These are phyloP conservation scores for Phytophthora pseudosyringae DNA, from an alignment of 352 stramenopile genomes.

Conservation along the genomic window DNA sequence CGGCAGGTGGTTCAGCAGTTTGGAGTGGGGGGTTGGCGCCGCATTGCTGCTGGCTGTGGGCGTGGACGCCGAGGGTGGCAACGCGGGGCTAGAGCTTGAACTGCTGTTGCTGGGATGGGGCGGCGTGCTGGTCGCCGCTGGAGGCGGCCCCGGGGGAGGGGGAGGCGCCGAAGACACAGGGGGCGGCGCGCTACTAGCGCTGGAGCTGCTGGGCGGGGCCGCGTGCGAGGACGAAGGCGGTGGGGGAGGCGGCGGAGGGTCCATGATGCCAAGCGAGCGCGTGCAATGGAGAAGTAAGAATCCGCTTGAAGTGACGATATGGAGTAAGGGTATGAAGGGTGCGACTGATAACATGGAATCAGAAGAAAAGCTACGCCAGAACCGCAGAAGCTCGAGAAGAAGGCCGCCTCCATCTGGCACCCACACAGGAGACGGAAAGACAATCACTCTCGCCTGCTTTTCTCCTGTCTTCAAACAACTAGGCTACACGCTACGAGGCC, in stretches of 20 bases:
- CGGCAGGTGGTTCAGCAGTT: slow-evolving; percentile 74
- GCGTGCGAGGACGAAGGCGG: slow-evolving; percentile 13
- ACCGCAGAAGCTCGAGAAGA: slow-evolving; percentile 4
- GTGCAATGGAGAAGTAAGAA: too few species aligned
- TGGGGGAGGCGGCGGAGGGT: slow-evolving; percentile 31
- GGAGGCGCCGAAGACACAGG: slow-evolving; percentile 32
- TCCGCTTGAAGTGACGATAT: too few species aligned
- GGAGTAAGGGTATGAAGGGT: too few species aligned
- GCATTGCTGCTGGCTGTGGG: slow-evolving; percentile 35
- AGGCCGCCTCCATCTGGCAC: background rate
- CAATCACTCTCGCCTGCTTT: too few species aligned
- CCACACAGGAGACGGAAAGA: too few species aligned
- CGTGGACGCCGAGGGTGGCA: slow-evolving; percentile 29
- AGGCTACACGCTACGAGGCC: too few species aligned
- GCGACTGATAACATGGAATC: background rate
- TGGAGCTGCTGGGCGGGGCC: background rate
- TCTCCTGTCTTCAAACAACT: background rate
- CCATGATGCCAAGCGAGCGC: slow-evolving; percentile 14
- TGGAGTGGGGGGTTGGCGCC: slow-evolving; percentile 59
- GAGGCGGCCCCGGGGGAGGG: slow-evolving; percentile 47
- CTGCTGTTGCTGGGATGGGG: slow-evolving; percentile 12
- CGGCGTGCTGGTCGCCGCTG: slow-evolving; percentile 11
- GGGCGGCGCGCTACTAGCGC: background rate
- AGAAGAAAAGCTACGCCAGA: background rate
- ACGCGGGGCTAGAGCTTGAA: slow-evolving; percentile 8